Evolutionary conservation across 441 rosid species (phyloP).

Genomic region (Adansonia rubrostipa): DNA sequence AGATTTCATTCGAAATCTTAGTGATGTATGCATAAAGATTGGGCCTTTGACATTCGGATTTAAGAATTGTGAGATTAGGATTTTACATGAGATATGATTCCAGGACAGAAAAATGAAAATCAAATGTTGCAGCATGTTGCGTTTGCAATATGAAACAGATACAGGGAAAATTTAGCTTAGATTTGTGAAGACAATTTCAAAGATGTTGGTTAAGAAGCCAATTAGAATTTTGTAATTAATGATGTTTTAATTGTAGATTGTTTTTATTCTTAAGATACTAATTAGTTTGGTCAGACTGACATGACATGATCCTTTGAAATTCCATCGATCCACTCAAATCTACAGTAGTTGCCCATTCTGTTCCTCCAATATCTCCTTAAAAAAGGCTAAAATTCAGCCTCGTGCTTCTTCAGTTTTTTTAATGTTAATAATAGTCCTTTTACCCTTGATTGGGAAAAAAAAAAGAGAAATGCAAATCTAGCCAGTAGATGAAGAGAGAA

Average conservation of each 20-base stretch:
- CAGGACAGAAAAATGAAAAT: background rate
- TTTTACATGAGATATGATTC: constrained; percentile 42
- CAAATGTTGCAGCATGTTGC: background rate
- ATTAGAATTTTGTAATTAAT: constrained; percentile 34
- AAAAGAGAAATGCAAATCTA: background rate
- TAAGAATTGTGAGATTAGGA: constrained; percentile 34
- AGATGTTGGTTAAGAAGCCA: constrained; percentile 32
- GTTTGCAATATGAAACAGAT: constrained; percentile 34
- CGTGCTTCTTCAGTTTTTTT: constrained; percentile 44
- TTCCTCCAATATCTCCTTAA: constrained; percentile 46
- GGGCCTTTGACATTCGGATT: constrained; percentile 25
- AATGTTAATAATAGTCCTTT: constrained; percentile 17
- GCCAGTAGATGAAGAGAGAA: constrained; percentile 26
- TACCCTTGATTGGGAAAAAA: background rate
- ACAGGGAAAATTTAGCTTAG: constrained; percentile 48
- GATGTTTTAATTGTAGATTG: constrained; percentile 42
- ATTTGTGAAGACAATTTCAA: constrained; percentile 41
- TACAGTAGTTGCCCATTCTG: constrained; percentile 31
- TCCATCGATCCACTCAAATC: constrained; percentile 43
- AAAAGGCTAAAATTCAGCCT: constrained; percentile 53
- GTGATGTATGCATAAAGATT: constrained; percentile 47
- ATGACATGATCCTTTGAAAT: constrained; percentile 37
- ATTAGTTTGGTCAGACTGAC: constrained; percentile 34
- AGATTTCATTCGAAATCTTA: constrained; percentile 33
- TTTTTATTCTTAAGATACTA: constrained; percentile 31